Base-by-base conservation (phyloP, 495 filamentous ascomycete genomes). In the Schizothecium vesticola region DNA sequence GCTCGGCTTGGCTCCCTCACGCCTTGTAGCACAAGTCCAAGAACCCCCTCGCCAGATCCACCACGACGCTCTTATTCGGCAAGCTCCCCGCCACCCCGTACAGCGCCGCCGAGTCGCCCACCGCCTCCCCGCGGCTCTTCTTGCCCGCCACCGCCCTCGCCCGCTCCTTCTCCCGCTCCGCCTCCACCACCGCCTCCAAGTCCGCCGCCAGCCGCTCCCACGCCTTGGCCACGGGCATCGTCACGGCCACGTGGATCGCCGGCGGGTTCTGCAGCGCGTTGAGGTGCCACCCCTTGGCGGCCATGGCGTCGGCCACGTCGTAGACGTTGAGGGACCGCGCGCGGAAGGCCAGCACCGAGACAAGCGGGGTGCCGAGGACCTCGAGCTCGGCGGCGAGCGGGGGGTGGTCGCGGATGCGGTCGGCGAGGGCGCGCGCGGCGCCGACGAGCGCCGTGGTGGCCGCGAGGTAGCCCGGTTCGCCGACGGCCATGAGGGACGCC, bases 181-280 rank as follows among this genome's bases (percentile, higher is more conserved):
- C 88, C 72, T 93, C 90, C 22, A 97, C 86, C 43, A 92, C 91
- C 55, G 83, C 88, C 74, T 90, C 85, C 25, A 98, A 74, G 78
- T 99, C 96, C 22, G 74, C 79, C 36, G 93, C 86, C 25, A 99
- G 85, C 75, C 84, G 84, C 68, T 97, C 92, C 70, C 90, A 93
- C 51, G 88, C 89, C 69, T 83, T 84, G 10, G 89, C 88, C n/a
- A 96, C 90, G 13, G 94, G 95, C 72, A 93, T 72, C 1, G 96
- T 98, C 61, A 97, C 91, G n/a, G 95, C 95, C 26, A 97, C 90
- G 78, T 99, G 95, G 23, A 99, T 91, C n/a, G 92, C 96, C 0
- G 96, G 87, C 9, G 95, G 95, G 62, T 87, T 87, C 75, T 99
- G 95, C 63, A 98, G 83, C 8, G 94, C 92, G 74, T 97, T 99